Evolutionary conservation across 2,329 filamentous ascomycete species (phyloP), one percentile per base, ranked within the genome.

Genomic region (Penicillium sp.): DNA sequence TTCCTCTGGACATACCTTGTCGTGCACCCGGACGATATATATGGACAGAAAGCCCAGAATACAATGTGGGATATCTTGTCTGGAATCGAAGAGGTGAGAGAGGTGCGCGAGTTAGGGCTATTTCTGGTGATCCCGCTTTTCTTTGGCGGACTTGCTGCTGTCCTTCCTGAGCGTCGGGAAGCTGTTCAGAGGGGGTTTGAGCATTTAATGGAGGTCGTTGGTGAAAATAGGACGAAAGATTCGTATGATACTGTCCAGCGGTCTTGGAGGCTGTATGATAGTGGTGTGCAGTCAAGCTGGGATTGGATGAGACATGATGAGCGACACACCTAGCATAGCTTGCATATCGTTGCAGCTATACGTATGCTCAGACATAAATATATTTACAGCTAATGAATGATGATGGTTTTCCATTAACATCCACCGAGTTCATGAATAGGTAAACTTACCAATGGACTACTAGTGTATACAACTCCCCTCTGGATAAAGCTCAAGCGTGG

Each of bases 1-100:
- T 56, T 56, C 23, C 6, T 56, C 21, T 56, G 54, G 54, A 19
- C 44, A 30, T 56, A 56, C n/a, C 46, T 56, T 30, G 17, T 56
- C 23, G 46, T 48, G 7, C 44, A 56, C 29, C 54, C 54, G 15
- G 44, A 30, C 26, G 54, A 56, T 29, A 30, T 56, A 21, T 38
- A n/a, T 15, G 38, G 54, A 8, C 47, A 41, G 54, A 56, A 56
- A 29, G 21, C 17, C 21, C 54, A 48, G 54, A 23, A 56, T 26
- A 21, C 38, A 5, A 13, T 38, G 17, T 21, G 29, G 13, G 13
- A 47, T 35, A 56, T 56, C 26, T 17, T 56, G 5, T 26, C 38
- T 15, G 31, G 46, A 29, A 9, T 56, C 17, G 38, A 19, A 44
- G 23, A 19, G 29, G 45, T 30, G 41, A 48, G 7, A 15, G 15